These are phyloP conservation scores for Naganishia kalamii DNA, from an alignment of 768 basidiomycete species.

Conservation along the genomic window DNA sequence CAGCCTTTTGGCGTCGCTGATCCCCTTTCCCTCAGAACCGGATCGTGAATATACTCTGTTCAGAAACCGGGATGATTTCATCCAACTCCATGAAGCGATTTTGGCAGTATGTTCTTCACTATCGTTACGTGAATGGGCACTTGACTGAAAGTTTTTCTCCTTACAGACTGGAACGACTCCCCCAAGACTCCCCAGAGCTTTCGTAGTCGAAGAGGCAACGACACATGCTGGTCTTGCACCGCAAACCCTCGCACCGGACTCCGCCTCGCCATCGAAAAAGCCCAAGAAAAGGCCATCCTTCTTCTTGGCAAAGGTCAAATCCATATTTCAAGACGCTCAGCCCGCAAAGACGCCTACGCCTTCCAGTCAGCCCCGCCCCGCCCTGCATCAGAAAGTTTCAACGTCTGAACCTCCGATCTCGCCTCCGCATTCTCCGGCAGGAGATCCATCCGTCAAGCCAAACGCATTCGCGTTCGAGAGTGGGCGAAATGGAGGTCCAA, in stretches of 20 bases:
- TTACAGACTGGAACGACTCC: neutral
- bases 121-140: too few relatives aligned
- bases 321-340: neutral
- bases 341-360: neutral
- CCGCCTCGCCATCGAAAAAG: neutral
- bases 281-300: constrained; percentile 5
- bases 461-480: neutral
- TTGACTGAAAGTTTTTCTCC: neutral
- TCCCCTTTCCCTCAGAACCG: neutral
- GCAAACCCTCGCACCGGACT: neutral
- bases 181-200: neutral
- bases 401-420: neutral
- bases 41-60: neutral
- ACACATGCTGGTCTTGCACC: neutral
- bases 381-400: neutral
- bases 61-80: neutral
- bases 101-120: neutral
- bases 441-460: too few relatives aligned
- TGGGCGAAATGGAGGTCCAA: neutral
- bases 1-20: neutral
- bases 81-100: neutral
- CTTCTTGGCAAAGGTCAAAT: constrained; percentile 2
- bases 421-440: neutral
- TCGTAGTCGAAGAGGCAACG: too few relatives aligned
- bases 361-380: neutral